Evolutionary conservation across 2,329 filamentous ascomycete species (phyloP).

Genomic region (Trichoderma sp.): DNA sequence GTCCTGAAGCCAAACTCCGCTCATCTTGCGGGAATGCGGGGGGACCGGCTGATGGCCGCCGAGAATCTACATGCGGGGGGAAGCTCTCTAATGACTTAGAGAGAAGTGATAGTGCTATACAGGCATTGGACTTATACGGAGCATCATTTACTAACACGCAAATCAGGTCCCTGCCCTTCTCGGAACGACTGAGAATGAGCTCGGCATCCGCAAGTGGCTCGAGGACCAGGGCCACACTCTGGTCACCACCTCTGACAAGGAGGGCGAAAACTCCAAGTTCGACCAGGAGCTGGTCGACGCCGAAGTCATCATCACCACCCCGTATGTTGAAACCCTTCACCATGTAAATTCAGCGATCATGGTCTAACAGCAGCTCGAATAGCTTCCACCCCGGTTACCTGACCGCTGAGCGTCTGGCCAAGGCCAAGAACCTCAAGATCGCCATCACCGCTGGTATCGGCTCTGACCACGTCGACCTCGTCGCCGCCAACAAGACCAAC

Average conservation of each 20-base stretch:
- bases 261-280: conserved; percentile 87
- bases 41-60: not conserved
- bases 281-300: conserved; percentile 95
- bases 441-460: conserved; percentile 97
- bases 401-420: conserved; percentile 90
- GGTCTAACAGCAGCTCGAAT: not conserved
- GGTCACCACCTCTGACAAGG: conserved; percentile 96
- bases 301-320: conserved; percentile 98
- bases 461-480: conserved; percentile 95
- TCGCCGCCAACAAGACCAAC: conserved; percentile 97
- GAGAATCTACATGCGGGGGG: not conserved
- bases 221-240: conserved; percentile 96
- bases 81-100: not conserved
- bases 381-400: conserved; percentile 99
- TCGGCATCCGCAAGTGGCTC: conserved; percentile 95
- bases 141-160: not conserved
- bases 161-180: conserved; percentile 71
- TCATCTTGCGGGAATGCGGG: conserved; percentile 18
- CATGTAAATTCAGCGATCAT: not conserved
- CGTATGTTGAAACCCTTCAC: conserved; percentile 52
- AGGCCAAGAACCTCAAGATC: conserved; percentile 98
- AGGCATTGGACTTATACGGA: not conserved
- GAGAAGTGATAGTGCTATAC: not conserved
- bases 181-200: conserved; percentile 97
- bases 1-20: not conserved